Percentiles rank a stretch among this genome's conserved stretches.
phyloP scores from a whole-genome alignment of 768 basidiomycete species.

The Porphyrellus cyaneotinctus region DNA sequence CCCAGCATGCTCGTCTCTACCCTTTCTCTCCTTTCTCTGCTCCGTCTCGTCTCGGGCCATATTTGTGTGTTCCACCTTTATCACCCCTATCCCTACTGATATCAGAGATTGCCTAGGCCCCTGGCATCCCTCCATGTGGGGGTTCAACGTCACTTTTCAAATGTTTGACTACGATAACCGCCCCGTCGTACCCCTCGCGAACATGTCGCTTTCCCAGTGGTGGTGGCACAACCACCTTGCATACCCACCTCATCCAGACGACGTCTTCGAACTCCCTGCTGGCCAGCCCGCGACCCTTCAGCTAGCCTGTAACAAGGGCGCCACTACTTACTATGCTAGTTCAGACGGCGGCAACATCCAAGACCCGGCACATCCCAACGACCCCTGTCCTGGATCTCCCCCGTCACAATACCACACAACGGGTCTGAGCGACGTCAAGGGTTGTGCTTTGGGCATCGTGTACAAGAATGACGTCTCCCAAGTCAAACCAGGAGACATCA shows the following conservation, averaged over 20 bases:
- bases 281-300: slow-evolving; percentile 52
- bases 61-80: slow-evolving; percentile 7
- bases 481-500: slow-evolving; percentile 65
- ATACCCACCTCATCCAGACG: slow-evolving; percentile 51
- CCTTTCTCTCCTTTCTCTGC: background rate
- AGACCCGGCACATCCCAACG: slow-evolving; percentile 42
- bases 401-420: slow-evolving; percentile 51
- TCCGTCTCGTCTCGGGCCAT: slow-evolving; percentile 15
- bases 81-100: background rate
- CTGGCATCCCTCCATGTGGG: slow-evolving; percentile 58
- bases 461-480: slow-evolving; percentile 59
- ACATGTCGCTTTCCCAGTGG: slow-evolving; percentile 41
- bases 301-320: slow-evolving; percentile 56
- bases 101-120: slow-evolving; percentile 33
- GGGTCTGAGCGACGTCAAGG: slow-evolving; percentile 49
- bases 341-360: slow-evolving; percentile 52
- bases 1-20: slow-evolving; percentile 11
- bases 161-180: slow-evolving; percentile 62
- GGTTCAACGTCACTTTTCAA: slow-evolving; percentile 59
- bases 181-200: slow-evolving; percentile 42
- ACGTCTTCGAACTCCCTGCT: slow-evolving; percentile 58
- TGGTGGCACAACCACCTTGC: slow-evolving; percentile 65
- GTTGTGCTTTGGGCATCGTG: slow-evolving; percentile 71
- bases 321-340: slow-evolving; percentile 53
- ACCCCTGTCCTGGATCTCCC: slow-evolving; percentile 48